These are phyloP conservation scores for Mariannaea elegans DNA, from an alignment of 2,329 filamentous ascomycete species.

Conservation along the genomic window DNA sequence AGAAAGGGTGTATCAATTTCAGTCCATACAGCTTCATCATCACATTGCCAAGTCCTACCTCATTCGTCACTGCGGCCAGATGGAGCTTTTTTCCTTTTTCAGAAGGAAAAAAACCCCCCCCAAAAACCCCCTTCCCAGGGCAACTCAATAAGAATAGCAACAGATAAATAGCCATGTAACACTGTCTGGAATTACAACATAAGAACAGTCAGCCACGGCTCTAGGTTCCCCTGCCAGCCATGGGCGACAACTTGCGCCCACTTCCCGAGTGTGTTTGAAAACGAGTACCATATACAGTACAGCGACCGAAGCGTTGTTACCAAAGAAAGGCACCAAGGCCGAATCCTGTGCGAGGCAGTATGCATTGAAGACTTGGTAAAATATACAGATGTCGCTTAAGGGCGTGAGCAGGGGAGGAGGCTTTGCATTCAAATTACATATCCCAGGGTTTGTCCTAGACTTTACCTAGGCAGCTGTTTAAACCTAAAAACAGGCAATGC, in stretches of 20 bases:
- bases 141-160: conserved; percentile 13
- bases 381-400: conserved; percentile 12
- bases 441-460: neutral
- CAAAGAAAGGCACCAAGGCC: conserved; percentile 8
- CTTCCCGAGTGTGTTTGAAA: conserved; percentile 14
- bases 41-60: conserved; percentile 12
- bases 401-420: conserved; percentile 8
- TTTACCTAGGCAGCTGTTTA: conserved; percentile 4
- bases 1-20: conserved; percentile 6
- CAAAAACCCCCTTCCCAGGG: neutral
- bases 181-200: conserved; percentile 10
- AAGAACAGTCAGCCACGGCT: neutral
- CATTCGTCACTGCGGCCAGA: neutral
- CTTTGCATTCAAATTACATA: conserved; percentile 6
- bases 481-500: conserved; percentile 20
- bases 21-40: conserved; percentile 3
- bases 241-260: conserved; percentile 13
- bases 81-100: conserved; percentile 2
- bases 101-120: too few species aligned
- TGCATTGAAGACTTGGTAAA: conserved; percentile 15
- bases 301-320: neutral
- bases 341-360: conserved; percentile 20
- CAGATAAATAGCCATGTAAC: conserved; percentile 26
- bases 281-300: neutral
- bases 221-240: conserved; percentile 8